Evolutionary conservation across 148 eudicot genomes (phyloP).

Genomic region (Tetragonia tetragonoides): DNA sequence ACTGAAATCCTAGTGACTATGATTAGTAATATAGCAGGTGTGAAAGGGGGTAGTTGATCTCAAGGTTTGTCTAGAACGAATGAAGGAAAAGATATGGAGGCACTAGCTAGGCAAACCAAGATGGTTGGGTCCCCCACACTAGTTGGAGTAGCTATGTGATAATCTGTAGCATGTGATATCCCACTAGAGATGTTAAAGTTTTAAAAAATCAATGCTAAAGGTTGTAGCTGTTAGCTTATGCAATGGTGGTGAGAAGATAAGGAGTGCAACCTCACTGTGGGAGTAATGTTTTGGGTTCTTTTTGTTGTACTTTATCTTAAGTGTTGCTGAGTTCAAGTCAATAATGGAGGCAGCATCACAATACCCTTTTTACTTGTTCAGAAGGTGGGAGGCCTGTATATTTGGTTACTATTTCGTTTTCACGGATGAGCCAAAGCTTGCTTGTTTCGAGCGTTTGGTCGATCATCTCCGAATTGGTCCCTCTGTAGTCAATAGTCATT

Average conservation of each 20-base stretch:
- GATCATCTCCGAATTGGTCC: neutral
- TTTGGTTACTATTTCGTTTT: neutral
- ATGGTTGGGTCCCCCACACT: slow-evolving; percentile 34
- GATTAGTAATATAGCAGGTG: slow-evolving; percentile 9
- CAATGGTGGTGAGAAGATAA: slow-evolving; percentile 28
- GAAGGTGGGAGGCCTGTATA: neutral
- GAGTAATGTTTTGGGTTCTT: slow-evolving; percentile 8
- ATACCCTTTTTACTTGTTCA: neutral
- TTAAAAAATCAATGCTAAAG: slow-evolving; percentile 10
- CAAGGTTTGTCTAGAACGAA: slow-evolving; percentile 13
- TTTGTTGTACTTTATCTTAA: neutral
- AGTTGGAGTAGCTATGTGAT: neutral
- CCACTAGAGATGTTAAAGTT: slow-evolving; percentile 26
- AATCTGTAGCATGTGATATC: slow-evolving; percentile 28
- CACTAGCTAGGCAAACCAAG: slow-evolving; percentile 37
- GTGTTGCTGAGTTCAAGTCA: slow-evolving; percentile 12
- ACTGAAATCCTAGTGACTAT: neutral
- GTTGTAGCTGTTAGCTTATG: slow-evolving; percentile 2
- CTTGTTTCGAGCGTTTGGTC: neutral
- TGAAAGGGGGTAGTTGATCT: slow-evolving; percentile 18
- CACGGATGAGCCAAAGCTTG: neutral
- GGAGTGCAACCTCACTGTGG: slow-evolving; percentile 14
- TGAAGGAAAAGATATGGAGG: slow-evolving; percentile 16
- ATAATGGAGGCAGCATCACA: slow-evolving; percentile 16
- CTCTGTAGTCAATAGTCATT: too few species aligned